Evolutionary conservation across 2,329 filamentous ascomycete genomes (phyloP), one percentile per base, ranked within the genome.

Genomic region (Talaromyces albobiverticillius): DNA sequence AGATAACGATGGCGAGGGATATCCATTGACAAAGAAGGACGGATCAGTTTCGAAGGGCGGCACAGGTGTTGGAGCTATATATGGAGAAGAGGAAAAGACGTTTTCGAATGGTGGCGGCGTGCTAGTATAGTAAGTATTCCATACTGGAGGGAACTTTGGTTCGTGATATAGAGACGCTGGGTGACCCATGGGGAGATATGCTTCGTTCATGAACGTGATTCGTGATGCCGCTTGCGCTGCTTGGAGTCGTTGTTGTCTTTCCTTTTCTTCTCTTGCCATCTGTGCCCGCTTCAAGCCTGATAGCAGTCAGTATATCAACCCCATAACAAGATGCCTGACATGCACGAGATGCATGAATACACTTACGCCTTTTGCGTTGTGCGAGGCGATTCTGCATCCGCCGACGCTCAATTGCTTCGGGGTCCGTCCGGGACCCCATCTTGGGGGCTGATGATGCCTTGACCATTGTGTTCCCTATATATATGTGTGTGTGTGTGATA

Each of bases 361-460:
- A 38, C 53, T 51, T 38, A 55, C 53, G 42, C 34, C 53, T 38
- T 47, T 55, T 55, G 26, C 53, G 53, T n/a, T 55, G 53, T 18
- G 53, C 53, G 5, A 55, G 48, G 26, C 53, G 53, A 20, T 55
- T 55, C 22, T 55, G 53, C 53, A 55, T 55, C 47, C 53, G 47
- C 18, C 53, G 42, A 25, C 53, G 53, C 26, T 55, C 53, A 34
- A 55, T 51, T 23, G 53, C 53, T 43, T 55, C 53, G 18, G 53
- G 53, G 11, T 55, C 53, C 22, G 53, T 55, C 43, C 53, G 53
- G 20, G 47, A 34, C 18, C 53, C 53, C 20, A 31, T 22, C 25
- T 51, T 55, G 48, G 23, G 40, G n/a, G 20, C 5, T 31, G 53
- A 14, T 10, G 46, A 47, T 42, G 47, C 9, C 22, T 52, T 52